A percentile compares a stretch with the other conserved stretches of the same genome.
These are phyloP conservation scores for Macrocystidia cucumis DNA, from an alignment of 1,284 basidiomycete species.

Conservation along the genomic window DNA sequence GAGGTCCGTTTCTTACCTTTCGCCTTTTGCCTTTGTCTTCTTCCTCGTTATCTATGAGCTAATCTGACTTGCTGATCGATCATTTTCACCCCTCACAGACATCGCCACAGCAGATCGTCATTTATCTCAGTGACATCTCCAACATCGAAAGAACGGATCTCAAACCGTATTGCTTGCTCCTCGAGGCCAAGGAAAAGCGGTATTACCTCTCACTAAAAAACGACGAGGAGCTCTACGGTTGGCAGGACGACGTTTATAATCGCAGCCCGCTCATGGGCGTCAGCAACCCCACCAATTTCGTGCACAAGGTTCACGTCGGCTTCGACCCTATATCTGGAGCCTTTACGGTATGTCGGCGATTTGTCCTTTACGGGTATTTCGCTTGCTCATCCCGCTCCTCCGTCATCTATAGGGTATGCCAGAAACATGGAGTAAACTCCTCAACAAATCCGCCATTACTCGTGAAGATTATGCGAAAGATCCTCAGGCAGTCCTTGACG, in stretches of 20 bases:
- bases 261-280: slow-evolving; percentile 91
- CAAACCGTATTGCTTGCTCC: slow-evolving; percentile 85
- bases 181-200: slow-evolving; percentile 79
- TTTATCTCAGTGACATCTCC: slow-evolving; percentile 74
- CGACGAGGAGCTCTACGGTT: slow-evolving; percentile 94
- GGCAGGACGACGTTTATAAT: slow-evolving; percentile 95
- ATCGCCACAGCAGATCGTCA: slow-evolving; percentile 57
- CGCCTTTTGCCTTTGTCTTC: slow-evolving; percentile 2
- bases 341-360: slow-evolving; percentile 65
- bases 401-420: slow-evolving; percentile 69
- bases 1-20: slow-evolving; percentile 53
- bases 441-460: slow-evolving; percentile 96
- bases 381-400: slow-evolving; percentile 1
- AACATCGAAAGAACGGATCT: slow-evolving; percentile 88
- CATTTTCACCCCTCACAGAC: slow-evolving; percentile 28
- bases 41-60: slow-evolving; percentile 6
- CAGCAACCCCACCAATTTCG: slow-evolving; percentile 93
- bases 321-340: slow-evolving; percentile 93
- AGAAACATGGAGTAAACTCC: slow-evolving; percentile 92
- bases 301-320: slow-evolving; percentile 97
- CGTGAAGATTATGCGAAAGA: slow-evolving; percentile 96
- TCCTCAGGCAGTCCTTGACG: slow-evolving; percentile 95
- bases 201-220: slow-evolving; percentile 81
- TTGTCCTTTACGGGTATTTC: slow-evolving; percentile 1
- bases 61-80: too few species aligned